Conservation (phyloP, 768 basidiomycete species). For the Lactarius deliciosus region DNA sequence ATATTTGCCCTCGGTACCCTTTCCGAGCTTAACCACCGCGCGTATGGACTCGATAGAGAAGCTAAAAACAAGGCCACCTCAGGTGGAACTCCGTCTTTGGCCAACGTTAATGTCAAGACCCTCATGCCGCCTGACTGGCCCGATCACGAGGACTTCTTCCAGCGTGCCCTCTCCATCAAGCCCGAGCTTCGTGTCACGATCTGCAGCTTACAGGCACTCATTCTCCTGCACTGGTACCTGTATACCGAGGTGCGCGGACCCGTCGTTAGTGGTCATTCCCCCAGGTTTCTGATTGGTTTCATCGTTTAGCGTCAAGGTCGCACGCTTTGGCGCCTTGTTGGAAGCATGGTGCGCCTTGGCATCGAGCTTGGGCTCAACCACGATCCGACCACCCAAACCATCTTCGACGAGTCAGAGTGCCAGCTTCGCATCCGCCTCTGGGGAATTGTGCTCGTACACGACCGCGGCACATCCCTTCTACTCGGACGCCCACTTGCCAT, state of each 20-base stretch:
- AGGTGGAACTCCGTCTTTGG: slow-evolving; percentile 35
- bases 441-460: slow-evolving; percentile 83
- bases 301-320: slow-evolving; percentile 75
- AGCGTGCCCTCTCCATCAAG: slow-evolving; percentile 72
- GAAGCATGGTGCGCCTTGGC: slow-evolving; percentile 76
- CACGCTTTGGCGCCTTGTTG: slow-evolving; percentile 84
- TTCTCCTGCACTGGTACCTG: slow-evolving; percentile 84
- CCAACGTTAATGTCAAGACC: slow-evolving; percentile 47
- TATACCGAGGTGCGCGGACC: slow-evolving; percentile 69
- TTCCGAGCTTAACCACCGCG: slow-evolving; percentile 76
- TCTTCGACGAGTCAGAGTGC: slow-evolving; percentile 74
- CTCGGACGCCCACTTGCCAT: slow-evolving; percentile 85
- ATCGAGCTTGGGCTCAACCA: slow-evolving; percentile 87
- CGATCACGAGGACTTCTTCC: slow-evolving; percentile 81
- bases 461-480: slow-evolving; percentile 84
- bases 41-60: slow-evolving; percentile 51
- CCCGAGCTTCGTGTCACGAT: slow-evolving; percentile 82
- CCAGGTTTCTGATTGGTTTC: slow-evolving; percentile 18
- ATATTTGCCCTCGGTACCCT: slow-evolving; percentile 79
- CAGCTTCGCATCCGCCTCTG: slow-evolving; percentile 79
- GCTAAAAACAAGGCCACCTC: slow-evolving; percentile 39
- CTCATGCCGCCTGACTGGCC: slow-evolving; percentile 73
- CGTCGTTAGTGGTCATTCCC: slow-evolving; percentile 18
- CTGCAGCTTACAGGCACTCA: slow-evolving; percentile 79
- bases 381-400: slow-evolving; percentile 67